Evolutionary conservation across 108 stramenopile species (phyloP).

Genomic region (Seminavis robusta): DNA sequence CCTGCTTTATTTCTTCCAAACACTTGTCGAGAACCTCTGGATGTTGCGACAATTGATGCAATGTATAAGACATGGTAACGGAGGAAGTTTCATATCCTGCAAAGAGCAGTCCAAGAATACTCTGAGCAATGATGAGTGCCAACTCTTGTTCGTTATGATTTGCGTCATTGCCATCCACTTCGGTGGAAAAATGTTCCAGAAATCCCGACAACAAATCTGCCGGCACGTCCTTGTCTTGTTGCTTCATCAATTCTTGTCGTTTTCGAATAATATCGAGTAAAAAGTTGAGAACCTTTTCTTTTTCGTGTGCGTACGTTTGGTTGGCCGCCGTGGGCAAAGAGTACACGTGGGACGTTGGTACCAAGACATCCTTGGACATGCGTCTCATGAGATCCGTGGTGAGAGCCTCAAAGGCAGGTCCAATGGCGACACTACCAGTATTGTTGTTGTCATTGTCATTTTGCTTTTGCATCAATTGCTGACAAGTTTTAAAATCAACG

Average conservation of each 20-base stretch:
- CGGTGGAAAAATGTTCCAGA: not conserved
- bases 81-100: constrained; percentile 58
- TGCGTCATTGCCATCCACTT: not conserved
- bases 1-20: constrained; percentile 16
- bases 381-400: too few relatives aligned
- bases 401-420: too few relatives aligned
- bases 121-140: constrained; percentile 3
- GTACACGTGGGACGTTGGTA: constrained; percentile 11
- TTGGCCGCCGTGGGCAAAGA: constrained; percentile 12
- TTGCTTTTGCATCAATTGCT: too few relatives aligned
- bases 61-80: constrained; percentile 40
- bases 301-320: not conserved
- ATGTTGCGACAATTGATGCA: constrained; percentile 37
- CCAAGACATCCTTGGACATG: constrained; percentile 2
- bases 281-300: constrained; percentile 1
- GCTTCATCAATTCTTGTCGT: not conserved
- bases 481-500: constrained; percentile 15
- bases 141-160: constrained; percentile 3
- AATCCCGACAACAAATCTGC: constrained; percentile 12
- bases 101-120: constrained; percentile 28
- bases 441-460: not conserved
- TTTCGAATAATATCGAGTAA: not conserved
- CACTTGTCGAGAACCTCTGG: constrained; percentile 29
- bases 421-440: not conserved
- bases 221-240: constrained; percentile 1